Percentiles rank a stretch among this genome's conserved stretches.
These are phyloP conservation scores for Sungouiozyma ichnusensis DNA, from an alignment of 805 yeast species.

Conservation along the genomic window DNA sequence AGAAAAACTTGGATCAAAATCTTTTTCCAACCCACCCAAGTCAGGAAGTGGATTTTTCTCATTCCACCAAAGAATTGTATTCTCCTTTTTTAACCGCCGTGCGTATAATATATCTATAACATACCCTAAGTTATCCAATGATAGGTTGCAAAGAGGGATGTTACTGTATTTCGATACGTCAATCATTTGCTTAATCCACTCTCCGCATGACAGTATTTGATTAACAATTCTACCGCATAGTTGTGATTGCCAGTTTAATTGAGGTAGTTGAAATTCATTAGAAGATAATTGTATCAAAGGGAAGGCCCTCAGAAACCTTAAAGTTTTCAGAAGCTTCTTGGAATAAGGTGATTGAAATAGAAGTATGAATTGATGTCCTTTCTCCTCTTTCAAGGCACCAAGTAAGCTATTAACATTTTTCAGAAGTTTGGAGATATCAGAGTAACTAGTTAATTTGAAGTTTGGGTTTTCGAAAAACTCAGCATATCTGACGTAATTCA, in stretches of 20 bases:
- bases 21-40: slow-evolving; percentile 71
- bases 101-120: slow-evolving; percentile 84
- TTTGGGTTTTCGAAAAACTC: slow-evolving; percentile 41
- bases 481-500: slow-evolving; percentile 36
- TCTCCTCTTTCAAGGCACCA: slow-evolving; percentile 49
- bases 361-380: slow-evolving; percentile 53
- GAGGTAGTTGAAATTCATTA: slow-evolving; percentile 52
- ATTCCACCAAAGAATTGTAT: slow-evolving; percentile 91
- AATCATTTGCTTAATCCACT: slow-evolving; percentile 60
- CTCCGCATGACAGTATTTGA: slow-evolving; percentile 62
- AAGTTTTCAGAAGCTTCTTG: slow-evolving; percentile 34
- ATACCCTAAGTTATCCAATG: slow-evolving; percentile 64
- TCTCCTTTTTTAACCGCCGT: slow-evolving; percentile 51
- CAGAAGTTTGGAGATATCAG: slow-evolving; percentile 44
- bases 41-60: slow-evolving; percentile 61
- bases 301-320: slow-evolving; percentile 41
- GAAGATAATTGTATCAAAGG: slow-evolving; percentile 56
- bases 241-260: slow-evolving; percentile 71
- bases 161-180: slow-evolving; percentile 60
- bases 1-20: slow-evolving; percentile 34
- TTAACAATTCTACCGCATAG: slow-evolving; percentile 55
- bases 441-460: slow-evolving; percentile 47
- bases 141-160: slow-evolving; percentile 79
- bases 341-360: slow-evolving; percentile 66
- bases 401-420: slow-evolving; percentile 47